Evolutionary conservation across 2,329 filamentous ascomycete genomes (phyloP).

Genomic region (Botryosphaeria dothidea): DNA sequence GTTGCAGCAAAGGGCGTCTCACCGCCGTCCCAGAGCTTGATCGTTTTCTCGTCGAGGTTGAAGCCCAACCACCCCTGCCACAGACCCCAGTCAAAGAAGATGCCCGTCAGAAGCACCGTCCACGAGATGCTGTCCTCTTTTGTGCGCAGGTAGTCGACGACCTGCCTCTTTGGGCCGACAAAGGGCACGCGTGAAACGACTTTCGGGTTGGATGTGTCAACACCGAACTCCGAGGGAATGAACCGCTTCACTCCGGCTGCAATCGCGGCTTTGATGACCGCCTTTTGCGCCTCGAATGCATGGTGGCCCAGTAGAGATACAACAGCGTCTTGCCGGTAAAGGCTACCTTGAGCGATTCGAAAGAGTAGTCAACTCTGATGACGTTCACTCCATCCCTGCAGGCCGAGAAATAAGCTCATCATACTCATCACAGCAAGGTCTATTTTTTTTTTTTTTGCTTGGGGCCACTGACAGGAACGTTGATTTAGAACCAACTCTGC

Average conservation of each 20-base stretch:
- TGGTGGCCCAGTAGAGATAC: conserved; percentile 49
- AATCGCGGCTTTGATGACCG: conserved; percentile 58
- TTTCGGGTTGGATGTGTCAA: conserved; percentile 40
- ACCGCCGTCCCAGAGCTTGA: conserved; percentile 59
- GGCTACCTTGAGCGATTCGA: conserved; percentile 49
- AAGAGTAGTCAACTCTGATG: conserved; percentile 51
- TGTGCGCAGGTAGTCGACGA: conserved; percentile 55
- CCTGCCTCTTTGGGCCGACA: conserved; percentile 50
- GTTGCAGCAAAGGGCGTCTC: conserved; percentile 53
- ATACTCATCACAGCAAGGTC: no score
- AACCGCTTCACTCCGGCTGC: conserved; percentile 62
- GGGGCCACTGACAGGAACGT: not conserved
- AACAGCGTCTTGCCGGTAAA: conserved; percentile 59
- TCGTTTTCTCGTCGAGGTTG: conserved; percentile 50
- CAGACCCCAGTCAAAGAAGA: conserved; percentile 64
- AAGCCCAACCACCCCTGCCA: conserved; percentile 53
- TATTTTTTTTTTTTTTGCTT: no score
- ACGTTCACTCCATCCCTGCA: conserved; percentile 31
- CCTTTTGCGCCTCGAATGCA: conserved; percentile 26
- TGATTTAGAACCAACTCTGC: not conserved
- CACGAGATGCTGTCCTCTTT: conserved; percentile 49
- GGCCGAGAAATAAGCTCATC: not conserved
- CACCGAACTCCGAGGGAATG: conserved; percentile 62
- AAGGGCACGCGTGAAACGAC: conserved; percentile 38
- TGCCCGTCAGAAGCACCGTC: conserved; percentile 60